Evolutionary conservation across 176 grass and related monocot genomes (phyloP), one percentile per base, ranked within the genome.

Genomic region (Chrysopogon serrulatus): DNA sequence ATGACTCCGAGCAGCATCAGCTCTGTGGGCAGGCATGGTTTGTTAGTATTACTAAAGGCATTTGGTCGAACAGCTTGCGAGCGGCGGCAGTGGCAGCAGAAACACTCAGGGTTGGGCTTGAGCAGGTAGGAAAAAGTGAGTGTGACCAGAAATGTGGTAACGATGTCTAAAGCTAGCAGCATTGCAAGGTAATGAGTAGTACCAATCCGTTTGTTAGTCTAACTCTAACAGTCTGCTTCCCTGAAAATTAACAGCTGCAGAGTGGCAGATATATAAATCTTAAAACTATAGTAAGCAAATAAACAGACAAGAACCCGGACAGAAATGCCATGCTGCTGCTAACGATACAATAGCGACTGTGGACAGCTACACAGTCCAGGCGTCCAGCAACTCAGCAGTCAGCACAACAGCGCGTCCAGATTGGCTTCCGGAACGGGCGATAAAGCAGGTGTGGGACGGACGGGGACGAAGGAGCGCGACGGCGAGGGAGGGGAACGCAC

Each of bases 1-100:
- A 98, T 95, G 40, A 98, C 81, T 4, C 96, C 96, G 0, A 98
- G 93, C 61, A 98, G 66, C 96, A 98, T 98, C 33, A 98, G 83
- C 68, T 98, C 96, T 95, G 82, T 73, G 44, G 21, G n/a, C 16
- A 48, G 53, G 2, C 43, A 86, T 30, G 71, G 65, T 78, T 83
- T 83, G 32, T n/a, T n/a, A n/a, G n/a, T 47, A 1, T 68, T 24
- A 44, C 42, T 89, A 87, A 51, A 85, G 61, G 44, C 43, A 78
- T 39, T 42, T 34, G 6, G 31, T 85, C 84, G 31, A 87, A 90
- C 83, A 71, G 16, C 61, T 67, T 60, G 19, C 41, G 68, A 1
- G 43, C 1, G 33, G 53, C 17, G 54, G 45, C 13, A 13, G 24
- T 26, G 28, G 41, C 56, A 71, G 19, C 17, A 51, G 5, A 37